Conservation (phyloP, 306 rosid species). For the Erythrophleum fordii region DNA sequence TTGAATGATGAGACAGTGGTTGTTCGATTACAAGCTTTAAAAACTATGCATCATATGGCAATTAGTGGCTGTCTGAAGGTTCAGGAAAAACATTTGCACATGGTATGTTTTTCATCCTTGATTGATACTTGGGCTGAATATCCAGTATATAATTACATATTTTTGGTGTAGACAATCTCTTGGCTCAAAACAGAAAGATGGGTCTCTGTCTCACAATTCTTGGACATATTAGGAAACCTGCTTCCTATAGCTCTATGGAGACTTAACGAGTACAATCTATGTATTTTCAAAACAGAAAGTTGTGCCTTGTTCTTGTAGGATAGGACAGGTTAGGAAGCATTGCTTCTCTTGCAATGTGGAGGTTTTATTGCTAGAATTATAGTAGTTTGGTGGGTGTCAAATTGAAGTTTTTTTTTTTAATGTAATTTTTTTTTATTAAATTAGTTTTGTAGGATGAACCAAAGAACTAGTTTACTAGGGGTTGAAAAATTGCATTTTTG, state of each 20-base stretch:
- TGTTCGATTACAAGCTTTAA: slow-evolving; percentile 79
- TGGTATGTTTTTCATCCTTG: slow-evolving; percentile 55
- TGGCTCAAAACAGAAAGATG: slow-evolving; percentile 16
- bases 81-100: slow-evolving; percentile 73
- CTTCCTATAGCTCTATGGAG: slow-evolving; percentile 13
- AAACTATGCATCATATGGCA: slow-evolving; percentile 83
- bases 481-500: slow-evolving; percentile 10
- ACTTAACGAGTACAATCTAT: slow-evolving; percentile 18
- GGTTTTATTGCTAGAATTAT: slow-evolving; percentile 9
- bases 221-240: slow-evolving; percentile 14
- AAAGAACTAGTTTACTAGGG: neutral
- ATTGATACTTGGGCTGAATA: neutral
- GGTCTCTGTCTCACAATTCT: slow-evolving; percentile 23
- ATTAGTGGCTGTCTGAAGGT: slow-evolving; percentile 55
- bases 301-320: slow-evolving; percentile 27
- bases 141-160: slow-evolving; percentile 1
- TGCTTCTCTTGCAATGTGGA: slow-evolving; percentile 3
- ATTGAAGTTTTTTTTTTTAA: neutral
- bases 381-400: slow-evolving; percentile 29
- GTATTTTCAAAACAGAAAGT: neutral
- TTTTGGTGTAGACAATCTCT: slow-evolving; percentile 15
- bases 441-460: slow-evolving; percentile 15
- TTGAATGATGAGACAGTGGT: slow-evolving; percentile 71
- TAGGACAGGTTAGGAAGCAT: slow-evolving; percentile 2
- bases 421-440: neutral